phyloP scores from a whole-genome alignment of 495 filamentous ascomycete species.

The Viridothelium virens region DNA sequence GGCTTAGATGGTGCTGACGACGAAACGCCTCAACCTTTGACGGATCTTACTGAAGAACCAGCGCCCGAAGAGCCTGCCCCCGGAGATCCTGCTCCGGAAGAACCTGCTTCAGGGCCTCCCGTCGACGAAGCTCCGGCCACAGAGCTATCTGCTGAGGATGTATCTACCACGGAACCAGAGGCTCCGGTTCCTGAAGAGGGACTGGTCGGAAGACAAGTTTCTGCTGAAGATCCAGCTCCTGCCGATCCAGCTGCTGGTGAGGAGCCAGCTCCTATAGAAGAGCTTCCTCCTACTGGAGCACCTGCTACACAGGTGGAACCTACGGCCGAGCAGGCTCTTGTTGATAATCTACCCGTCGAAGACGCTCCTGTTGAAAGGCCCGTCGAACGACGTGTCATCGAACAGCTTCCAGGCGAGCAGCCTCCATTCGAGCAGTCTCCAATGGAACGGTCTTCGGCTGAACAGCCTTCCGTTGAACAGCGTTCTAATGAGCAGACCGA shows the following conservation, averaged over 20 bases:
- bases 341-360: background rate
- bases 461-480: constrained; percentile 6
- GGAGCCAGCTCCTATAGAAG: background rate
- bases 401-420: background rate
- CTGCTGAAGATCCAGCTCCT: background rate
- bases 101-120: background rate
- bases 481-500: background rate
- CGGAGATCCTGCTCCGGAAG: background rate
- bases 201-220: background rate
- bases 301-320: background rate
- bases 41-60: background rate
- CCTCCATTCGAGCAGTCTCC: background rate
- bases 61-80: background rate
- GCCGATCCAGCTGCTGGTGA: background rate
- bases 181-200: background rate
- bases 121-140: background rate
- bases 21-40: background rate
- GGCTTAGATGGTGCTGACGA: constrained; percentile 7
- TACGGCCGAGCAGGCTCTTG: background rate
- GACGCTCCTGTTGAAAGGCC: background rate
- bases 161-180: background rate
- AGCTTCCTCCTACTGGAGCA: background rate
- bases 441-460: background rate
- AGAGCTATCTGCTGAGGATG: background rate
- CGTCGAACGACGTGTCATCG: background rate